Base-by-base conservation (phyloP, 2,329 filamentous ascomycete species). In the Botryotinia narcissicola region DNA sequence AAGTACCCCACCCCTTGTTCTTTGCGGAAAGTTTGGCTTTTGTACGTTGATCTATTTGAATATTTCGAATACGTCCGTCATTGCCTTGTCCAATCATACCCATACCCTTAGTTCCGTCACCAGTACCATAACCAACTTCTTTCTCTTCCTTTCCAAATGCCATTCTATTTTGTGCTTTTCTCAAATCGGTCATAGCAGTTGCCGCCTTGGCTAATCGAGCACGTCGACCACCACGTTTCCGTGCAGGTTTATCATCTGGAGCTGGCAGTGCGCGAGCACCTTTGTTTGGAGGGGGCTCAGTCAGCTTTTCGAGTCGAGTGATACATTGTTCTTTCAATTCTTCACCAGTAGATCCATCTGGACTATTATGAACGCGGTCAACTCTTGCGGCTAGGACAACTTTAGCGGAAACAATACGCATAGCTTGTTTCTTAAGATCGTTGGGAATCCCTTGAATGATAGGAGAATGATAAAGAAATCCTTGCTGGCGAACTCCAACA, bases 141-240 rank as follows among this genome's bases (percentile, higher is more conserved):
- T 90, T 91, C 83, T 99, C 96, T 82, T 98, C 95, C 81, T 97
- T 96, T 74, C 95, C 95, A 80, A 99, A 99, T 0, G 91, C 94
- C 89, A 99, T 92, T 71, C 96, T 90, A 84, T 99, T 99, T 83
- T 98, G 96, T 7, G 94, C 94, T 82, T 98, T 98, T 77, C 95
- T 91, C 44, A 99, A 86, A 72, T 99, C 96, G 0, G 96, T 99
- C 94, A 98, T 97, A 74, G 96, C 95, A 10, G 93, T 93, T 6
- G 95, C 95, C 83, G 97, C 96, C 87, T 99, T 99, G 74, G 95
- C 95, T 83, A 97, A 97, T 73, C 96, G 87, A 20, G 95, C 96
- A 77, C 94, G 88, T 72, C 95, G 87, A 70, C 96, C 96, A 82
- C 96, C 96, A 76, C 96, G 92, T 82, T 99, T 99, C 48, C 95